These are phyloP conservation scores for Botryotinia convoluta DNA, from an alignment of 2,329 filamentous ascomycete species.

Conservation along the genomic window DNA sequence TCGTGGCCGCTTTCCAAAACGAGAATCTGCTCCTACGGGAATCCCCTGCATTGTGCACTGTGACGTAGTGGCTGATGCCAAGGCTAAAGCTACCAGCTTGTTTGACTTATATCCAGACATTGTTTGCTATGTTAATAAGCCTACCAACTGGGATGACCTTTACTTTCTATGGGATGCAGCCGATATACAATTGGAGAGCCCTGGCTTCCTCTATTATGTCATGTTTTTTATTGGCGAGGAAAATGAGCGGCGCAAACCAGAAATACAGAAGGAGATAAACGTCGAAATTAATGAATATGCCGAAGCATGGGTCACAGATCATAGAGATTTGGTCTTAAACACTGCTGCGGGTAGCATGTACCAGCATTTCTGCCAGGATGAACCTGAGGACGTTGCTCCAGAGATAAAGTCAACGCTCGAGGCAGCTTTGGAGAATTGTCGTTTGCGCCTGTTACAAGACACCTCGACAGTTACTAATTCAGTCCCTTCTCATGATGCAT, in stretches of 20 bases:
- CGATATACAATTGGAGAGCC: conserved; percentile 35
- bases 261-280: background rate
- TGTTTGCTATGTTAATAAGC: conserved; percentile 19
- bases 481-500: background rate
- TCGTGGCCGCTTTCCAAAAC: conserved; percentile 19
- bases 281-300: conserved; percentile 26
- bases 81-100: conserved; percentile 20
- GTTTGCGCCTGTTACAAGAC: background rate
- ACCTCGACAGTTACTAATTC: background rate
- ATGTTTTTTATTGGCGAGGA: conserved; percentile 28
- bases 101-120: conserved; percentile 14
- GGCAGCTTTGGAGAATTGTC: background rate
- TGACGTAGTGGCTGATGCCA: conserved; percentile 21
- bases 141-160: conserved; percentile 31
- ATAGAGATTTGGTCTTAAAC: conserved; percentile 1
- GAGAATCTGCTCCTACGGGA: conserved; percentile 16
- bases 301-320: conserved; percentile 23
- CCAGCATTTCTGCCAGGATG: background rate
- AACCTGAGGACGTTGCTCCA: background rate
- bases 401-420: background rate
- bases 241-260: conserved; percentile 15
- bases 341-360: conserved; percentile 3
- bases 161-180: conserved; percentile 38
- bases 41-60: conserved; percentile 22
- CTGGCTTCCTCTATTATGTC: conserved; percentile 36